These are phyloP conservation scores for Pestalotiopsis sp. DNA, from an alignment of 2,329 filamentous ascomycete genomes.

Conservation along the genomic window DNA sequence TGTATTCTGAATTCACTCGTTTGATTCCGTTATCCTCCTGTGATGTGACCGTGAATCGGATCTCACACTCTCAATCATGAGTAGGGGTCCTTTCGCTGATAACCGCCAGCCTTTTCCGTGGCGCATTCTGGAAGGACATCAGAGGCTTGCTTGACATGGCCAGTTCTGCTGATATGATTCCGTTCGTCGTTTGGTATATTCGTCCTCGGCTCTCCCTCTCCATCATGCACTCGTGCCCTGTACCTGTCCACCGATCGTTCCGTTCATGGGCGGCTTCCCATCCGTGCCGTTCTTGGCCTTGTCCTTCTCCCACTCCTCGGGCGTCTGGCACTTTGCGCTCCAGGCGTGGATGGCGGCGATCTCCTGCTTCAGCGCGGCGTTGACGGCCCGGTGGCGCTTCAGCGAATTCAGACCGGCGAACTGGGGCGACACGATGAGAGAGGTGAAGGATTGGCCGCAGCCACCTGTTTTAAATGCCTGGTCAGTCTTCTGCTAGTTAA, in stretches of 20 bases:
- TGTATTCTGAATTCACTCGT: too few species aligned
- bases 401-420: conserved; percentile 76
- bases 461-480: conserved; percentile 44
- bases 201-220: neutral
- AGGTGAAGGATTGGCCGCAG: conserved; percentile 63
- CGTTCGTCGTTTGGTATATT: neutral
- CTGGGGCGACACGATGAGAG: conserved; percentile 63
- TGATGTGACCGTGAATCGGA: too few species aligned
- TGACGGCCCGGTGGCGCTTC: conserved; percentile 84
- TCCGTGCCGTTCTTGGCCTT: conserved; percentile 27
- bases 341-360: conserved; percentile 92
- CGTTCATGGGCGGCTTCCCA: conserved; percentile 41
- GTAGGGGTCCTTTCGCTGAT: too few species aligned
- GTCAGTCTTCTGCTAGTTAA: neutral
- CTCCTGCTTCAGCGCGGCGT: conserved; percentile 79
- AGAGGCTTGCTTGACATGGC: neutral
- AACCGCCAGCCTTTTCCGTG: too few species aligned
- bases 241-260: conserved; percentile 45
- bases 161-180: neutral
- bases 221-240: conserved; percentile 20
- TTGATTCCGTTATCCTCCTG: too few species aligned
- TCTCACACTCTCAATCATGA: too few species aligned
- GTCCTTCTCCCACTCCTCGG: conserved; percentile 82
- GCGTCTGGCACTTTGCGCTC: conserved; percentile 92
- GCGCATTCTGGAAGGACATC: too few species aligned